Conservation (phyloP, 768 basidiomycete genomes). For the Lentinus brumalis region DNA sequence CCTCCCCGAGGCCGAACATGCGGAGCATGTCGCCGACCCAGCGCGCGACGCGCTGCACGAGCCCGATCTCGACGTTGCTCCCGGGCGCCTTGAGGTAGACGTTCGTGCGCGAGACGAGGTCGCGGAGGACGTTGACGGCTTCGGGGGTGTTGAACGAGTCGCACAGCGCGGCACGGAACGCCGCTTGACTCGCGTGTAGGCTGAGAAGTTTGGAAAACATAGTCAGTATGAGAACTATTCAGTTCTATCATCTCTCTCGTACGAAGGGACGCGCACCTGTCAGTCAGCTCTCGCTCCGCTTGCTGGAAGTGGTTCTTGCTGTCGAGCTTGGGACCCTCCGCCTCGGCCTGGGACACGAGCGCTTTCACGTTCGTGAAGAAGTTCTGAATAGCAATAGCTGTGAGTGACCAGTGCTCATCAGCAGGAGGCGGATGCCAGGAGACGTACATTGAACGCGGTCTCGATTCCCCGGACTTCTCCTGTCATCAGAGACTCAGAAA, state of each 20-base stretch:
- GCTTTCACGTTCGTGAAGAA: conserved; percentile 92
- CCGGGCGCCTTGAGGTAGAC: conserved; percentile 78
- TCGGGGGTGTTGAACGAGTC: conserved; percentile 97
- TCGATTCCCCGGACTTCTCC: conserved; percentile 89
- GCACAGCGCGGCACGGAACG: conserved; percentile 85
- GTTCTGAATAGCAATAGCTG: conserved; percentile 55
- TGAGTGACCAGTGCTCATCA: neutral
- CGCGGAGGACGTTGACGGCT: conserved; percentile 74
- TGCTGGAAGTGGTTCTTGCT: conserved; percentile 66
- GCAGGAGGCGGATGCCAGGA: conserved; percentile 1
- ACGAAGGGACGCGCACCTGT: conserved; percentile 48
- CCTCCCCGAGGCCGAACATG: conserved; percentile 80
- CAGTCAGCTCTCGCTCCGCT: conserved; percentile 68
- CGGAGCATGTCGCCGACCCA: conserved; percentile 77
- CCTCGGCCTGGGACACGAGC: conserved; percentile 59
- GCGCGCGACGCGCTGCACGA: conserved; percentile 63
- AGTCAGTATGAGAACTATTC: neutral
- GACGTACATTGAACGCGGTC: conserved; percentile 76
- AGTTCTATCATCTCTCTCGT: neutral
- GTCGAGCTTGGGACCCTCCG: conserved; percentile 51
- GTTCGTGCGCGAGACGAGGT: conserved; percentile 84
- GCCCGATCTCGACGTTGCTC: conserved; percentile 57
- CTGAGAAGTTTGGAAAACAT: conserved; percentile 39
- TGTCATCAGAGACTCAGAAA: conserved; percentile 87
- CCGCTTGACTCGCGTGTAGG: conserved; percentile 69